Evolutionary conservation across 805 yeast genomes (phyloP).

Genomic region (Scheffersomyces amazonensis): DNA sequence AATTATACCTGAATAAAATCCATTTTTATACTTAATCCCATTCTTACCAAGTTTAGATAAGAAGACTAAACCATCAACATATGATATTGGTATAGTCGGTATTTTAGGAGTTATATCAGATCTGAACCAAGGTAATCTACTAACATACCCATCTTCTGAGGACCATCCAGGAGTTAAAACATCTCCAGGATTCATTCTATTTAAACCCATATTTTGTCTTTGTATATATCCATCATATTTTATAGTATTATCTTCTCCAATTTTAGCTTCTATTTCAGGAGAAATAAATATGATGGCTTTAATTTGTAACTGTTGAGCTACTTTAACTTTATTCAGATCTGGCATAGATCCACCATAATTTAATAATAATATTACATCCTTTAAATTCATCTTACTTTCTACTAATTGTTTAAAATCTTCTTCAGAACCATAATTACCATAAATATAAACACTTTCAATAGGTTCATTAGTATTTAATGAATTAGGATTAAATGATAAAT

Average conservation of each 20-base stretch:
- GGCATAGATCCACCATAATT: slow-evolving; percentile 50
- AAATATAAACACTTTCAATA: slow-evolving; percentile 52
- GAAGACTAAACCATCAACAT: slow-evolving; percentile 55
- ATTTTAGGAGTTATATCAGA: slow-evolving; percentile 61
- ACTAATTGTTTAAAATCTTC: slow-evolving; percentile 49
- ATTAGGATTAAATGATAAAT: slow-evolving; percentile 65
- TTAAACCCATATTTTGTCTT: slow-evolving; percentile 54
- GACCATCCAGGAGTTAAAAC: slow-evolving; percentile 78
- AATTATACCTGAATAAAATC: slow-evolving; percentile 23
- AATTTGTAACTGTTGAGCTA: slow-evolving; percentile 59
- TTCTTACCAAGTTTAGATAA: slow-evolving; percentile 27
- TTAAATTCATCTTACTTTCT: slow-evolving; percentile 33
- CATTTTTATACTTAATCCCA: slow-evolving; percentile 30
- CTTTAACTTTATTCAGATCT: slow-evolving; percentile 33
- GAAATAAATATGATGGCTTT: slow-evolving; percentile 67
- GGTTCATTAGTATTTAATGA: slow-evolving; percentile 52
- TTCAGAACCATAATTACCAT: slow-evolving; percentile 63
- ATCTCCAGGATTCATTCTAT: slow-evolving; percentile 71
- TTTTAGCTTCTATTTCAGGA: slow-evolving; percentile 16
- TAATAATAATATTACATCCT: slow-evolving; percentile 55
- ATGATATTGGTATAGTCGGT: slow-evolving; percentile 76
- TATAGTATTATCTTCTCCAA: slow-evolving; percentile 9
- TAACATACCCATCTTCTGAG: slow-evolving; percentile 35
- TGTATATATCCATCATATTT: slow-evolving; percentile 43
- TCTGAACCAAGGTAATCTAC: slow-evolving; percentile 40